Percentiles rank a stretch among this genome's conserved stretches.
phyloP scores from a whole-genome alignment of 345 rosid species.

The Camelina hispida region DNA sequence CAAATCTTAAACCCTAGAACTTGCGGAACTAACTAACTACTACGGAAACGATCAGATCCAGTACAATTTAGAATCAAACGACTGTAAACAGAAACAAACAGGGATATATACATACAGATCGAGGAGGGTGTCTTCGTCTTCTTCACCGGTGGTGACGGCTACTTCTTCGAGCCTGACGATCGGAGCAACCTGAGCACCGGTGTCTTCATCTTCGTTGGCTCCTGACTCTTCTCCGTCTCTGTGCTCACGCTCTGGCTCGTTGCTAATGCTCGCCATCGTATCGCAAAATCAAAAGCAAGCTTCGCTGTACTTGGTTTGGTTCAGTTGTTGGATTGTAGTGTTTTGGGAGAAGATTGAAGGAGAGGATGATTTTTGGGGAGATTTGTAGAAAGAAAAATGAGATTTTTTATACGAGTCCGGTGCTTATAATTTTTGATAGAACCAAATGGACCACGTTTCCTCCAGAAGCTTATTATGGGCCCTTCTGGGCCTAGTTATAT shows the following conservation, averaged over 20 bases:
- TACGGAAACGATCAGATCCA: conserved; percentile 34
- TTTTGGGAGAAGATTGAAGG: conserved; percentile 6
- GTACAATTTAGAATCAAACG: neutral
- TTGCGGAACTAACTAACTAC: neutral
- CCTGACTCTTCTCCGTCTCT: conserved; percentile 72
- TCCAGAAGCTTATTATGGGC: neutral
- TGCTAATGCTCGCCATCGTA: conserved; percentile 61
- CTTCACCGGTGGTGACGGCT: conserved; percentile 84
- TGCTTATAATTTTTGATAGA: neutral
- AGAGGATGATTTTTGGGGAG: conserved; percentile 1
- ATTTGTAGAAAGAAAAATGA: neutral
- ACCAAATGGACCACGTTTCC: neutral
- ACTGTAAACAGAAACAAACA: neutral
- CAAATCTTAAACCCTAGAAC: conserved; percentile 19
- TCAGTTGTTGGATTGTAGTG: conserved; percentile 18
- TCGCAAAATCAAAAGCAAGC: conserved; percentile 32
- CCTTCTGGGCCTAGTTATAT: neutral
- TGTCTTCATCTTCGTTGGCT: conserved; percentile 88
- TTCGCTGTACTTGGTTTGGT: neutral
- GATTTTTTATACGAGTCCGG: conserved; percentile 16
- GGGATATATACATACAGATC: conserved; percentile 60
- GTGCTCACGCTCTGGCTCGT: conserved; percentile 57
- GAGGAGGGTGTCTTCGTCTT: conserved; percentile 74
- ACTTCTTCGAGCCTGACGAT: conserved; percentile 84
- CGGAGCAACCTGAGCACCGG: conserved; percentile 93